phyloP scores from a whole-genome alignment of 495 filamentous ascomycete species.

The Tetracladium setigerum region DNA sequence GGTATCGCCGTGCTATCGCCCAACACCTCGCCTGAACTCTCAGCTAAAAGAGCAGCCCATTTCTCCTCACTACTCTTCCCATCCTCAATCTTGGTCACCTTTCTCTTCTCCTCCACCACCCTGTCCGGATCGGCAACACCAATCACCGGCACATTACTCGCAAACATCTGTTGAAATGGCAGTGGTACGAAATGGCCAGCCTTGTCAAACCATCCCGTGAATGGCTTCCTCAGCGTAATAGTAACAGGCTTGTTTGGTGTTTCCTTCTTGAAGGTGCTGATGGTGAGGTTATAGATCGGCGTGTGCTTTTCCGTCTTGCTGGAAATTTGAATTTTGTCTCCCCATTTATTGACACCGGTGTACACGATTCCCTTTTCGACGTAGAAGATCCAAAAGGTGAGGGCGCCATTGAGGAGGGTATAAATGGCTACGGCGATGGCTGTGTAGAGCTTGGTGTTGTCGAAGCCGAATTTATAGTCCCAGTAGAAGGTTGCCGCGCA shows the following conservation, averaged over 20 bases:
- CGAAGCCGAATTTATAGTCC: conserved; percentile 88
- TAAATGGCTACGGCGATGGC: conserved; percentile 70
- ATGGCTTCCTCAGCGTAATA: conserved; percentile 56
- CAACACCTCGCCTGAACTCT: conserved; percentile 13
- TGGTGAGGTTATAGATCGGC: conserved; percentile 66
- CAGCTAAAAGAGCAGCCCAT: conserved; percentile 20
- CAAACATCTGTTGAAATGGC: conserved; percentile 79
- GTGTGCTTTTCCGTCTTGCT: conserved; percentile 67
- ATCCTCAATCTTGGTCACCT: conserved; percentile 4
- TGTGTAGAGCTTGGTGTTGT: conserved; percentile 67
- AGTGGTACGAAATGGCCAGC: conserved; percentile 74
- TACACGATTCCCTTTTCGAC: conserved; percentile 82
- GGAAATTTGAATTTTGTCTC: conserved; percentile 49
- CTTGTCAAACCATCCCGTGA: conserved; percentile 79
- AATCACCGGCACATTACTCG: conserved; percentile 58
- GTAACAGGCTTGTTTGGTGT: conserved; percentile 13
- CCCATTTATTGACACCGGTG: conserved; percentile 46
- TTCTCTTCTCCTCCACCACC: conserved; percentile 19
- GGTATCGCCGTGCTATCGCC: conserved; percentile 1
- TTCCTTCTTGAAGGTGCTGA: conserved; percentile 29
- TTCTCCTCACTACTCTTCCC: conserved; percentile 17
- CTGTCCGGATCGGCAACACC: conserved; percentile 59
- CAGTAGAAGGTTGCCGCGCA: conserved; percentile 77
- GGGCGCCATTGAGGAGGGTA: conserved; percentile 65
- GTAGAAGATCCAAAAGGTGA: conserved; percentile 81